Conservation (phyloP, 495 filamentous ascomycete genomes). For the Neurospora tetrasperma region DNA sequence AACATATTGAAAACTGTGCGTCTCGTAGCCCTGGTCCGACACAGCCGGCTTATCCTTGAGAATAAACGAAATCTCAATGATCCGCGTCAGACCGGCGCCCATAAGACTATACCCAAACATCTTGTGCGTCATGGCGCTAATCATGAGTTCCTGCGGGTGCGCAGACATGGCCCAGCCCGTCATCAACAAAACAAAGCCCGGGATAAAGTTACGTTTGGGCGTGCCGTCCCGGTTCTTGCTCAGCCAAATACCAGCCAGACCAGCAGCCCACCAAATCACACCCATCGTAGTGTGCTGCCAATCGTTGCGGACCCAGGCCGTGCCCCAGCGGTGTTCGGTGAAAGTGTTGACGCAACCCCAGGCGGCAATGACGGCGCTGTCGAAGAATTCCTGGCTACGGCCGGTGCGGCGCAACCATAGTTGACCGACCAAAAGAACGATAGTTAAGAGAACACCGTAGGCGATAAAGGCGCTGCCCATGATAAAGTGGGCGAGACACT, state of each 20-base stretch:
- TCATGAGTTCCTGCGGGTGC: slow-evolving; percentile 70
- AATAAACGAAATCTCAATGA: slow-evolving; percentile 88
- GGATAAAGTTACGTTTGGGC: slow-evolving; percentile 86
- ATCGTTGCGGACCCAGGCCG: slow-evolving; percentile 84
- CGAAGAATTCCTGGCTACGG: slow-evolving; percentile 93
- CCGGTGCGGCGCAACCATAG: slow-evolving; percentile 75
- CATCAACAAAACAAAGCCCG: slow-evolving; percentile 77
- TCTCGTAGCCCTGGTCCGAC: slow-evolving; percentile 43
- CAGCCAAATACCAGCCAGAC: slow-evolving; percentile 85
- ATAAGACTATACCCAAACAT: slow-evolving; percentile 94
- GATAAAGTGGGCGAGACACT: slow-evolving; percentile 95
- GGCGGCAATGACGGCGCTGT: slow-evolving; percentile 76
- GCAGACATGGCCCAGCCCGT: slow-evolving; percentile 94
- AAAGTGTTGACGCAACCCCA: slow-evolving; percentile 99
- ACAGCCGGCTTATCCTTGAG: slow-evolving; percentile 57
- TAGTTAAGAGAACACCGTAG: slow-evolving; percentile 80
- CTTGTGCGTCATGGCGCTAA: slow-evolving; percentile 84
- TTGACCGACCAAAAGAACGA: slow-evolving; percentile 82
- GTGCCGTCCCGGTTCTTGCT: slow-evolving; percentile 70
- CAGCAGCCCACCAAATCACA: slow-evolving; percentile 93
- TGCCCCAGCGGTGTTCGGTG: slow-evolving; percentile 92
- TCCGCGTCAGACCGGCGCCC: slow-evolving; percentile 71
- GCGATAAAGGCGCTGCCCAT: slow-evolving; percentile 97
- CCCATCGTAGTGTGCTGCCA: slow-evolving; percentile 97
- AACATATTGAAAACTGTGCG: slow-evolving; percentile 87